These are phyloP conservation scores for Solanum neorickii DNA, from an alignment of 257 asterid species.

Conservation along the genomic window DNA sequence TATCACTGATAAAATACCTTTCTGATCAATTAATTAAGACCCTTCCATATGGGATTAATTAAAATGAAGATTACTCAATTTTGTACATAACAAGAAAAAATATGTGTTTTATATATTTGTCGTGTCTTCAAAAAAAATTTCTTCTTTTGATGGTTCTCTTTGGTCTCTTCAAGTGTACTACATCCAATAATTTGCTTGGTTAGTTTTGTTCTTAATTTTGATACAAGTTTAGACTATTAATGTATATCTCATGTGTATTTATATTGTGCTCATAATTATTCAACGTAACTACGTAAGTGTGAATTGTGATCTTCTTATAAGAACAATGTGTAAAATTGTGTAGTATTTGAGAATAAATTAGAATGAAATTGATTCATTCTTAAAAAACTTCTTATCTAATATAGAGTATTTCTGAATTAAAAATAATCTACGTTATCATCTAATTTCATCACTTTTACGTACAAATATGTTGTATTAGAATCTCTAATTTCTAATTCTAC, in stretches of 20 bases:
- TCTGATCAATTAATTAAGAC: neutral
- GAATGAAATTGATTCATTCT: neutral
- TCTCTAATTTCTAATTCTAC: no score
- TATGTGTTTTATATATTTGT: neutral
- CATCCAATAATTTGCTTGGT: neutral
- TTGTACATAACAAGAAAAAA: neutral
- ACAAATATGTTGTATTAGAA: no score
- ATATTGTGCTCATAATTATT: no score
- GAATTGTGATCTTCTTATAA: neutral
- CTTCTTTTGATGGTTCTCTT: neutral
- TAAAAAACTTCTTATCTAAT: neutral
- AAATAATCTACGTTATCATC: no score
- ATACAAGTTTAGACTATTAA: neutral
- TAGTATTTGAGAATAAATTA: neutral
- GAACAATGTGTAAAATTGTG: no score
- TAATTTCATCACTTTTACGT: no score
- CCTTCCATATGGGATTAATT: neutral
- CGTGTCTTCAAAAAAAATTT: neutral
- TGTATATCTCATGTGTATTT: neutral
- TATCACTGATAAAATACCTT: slow-evolving; percentile 53
- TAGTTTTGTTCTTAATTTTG: neutral
- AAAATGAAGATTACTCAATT: neutral
- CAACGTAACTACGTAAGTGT: no score
- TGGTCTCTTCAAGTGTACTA: neutral
- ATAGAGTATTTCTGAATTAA: no score